phyloP scores from a whole-genome alignment of 257 asterid species.

The Solanum raphanifolium region DNA sequence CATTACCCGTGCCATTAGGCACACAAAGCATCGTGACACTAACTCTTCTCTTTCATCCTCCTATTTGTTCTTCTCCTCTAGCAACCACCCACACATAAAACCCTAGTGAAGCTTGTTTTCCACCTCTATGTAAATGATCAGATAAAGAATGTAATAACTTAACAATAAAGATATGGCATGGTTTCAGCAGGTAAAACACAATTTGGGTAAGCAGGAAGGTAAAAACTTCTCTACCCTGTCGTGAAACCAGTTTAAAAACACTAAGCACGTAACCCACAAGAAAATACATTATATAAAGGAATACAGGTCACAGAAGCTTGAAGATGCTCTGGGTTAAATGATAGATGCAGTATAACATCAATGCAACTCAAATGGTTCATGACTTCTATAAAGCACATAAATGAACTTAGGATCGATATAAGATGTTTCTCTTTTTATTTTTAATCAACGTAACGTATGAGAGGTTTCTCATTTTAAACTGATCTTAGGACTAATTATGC shows the following conservation, averaged over 20 bases:
- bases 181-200: not conserved
- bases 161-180: not conserved
- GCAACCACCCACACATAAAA: not conserved
- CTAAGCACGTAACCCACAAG: not conserved
- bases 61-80: not conserved
- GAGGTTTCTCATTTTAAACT: not conserved
- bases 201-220: not conserved
- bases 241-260: not conserved
- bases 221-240: not conserved
- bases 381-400: not conserved
- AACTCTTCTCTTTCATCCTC: not conserved
- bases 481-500: not conserved
- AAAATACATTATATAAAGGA: not conserved
- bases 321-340: not conserved
- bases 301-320: not conserved
- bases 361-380: not conserved
- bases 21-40: not conserved
- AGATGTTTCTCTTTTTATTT: not conserved
- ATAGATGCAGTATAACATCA: not conserved
- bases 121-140: not conserved
- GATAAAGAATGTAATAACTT: not conserved
- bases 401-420: not conserved
- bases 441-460: not conserved
- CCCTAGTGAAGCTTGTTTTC: not conserved
- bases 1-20: not conserved